Evolutionary conservation across 768 basidiomycete genomes (phyloP), one percentile per base, ranked within the genome.

Genomic region (Lepiota subincarnata): DNA sequence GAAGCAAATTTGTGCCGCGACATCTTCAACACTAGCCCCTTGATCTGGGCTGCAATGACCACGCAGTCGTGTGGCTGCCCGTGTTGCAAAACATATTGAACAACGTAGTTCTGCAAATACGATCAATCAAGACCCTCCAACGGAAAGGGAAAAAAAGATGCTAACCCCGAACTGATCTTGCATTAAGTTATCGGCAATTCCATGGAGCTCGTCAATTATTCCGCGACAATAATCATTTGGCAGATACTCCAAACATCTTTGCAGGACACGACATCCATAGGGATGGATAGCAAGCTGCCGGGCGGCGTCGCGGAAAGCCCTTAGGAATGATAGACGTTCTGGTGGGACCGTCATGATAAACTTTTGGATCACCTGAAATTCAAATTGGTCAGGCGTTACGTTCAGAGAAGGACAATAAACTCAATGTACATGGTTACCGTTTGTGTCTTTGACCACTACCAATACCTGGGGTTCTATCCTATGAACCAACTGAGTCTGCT

Each of bases 231-330:
- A 80, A 8, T 79, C 78, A 20, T 82, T 78, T 0, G 89, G 81
- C 20, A 96, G 74, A 65, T 92, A 83, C 66, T 96, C 92, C 48
- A 98, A 83, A 65, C 91, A 93, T 52, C 93, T 80, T 67, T 98
- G 96, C 28, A 98, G 78, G 19, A 98, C 96, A 10, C 96, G 86
- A 64, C 96, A 98, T 1, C 95, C 95, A 61, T 92, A 97, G 0
- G 92, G 84, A 64, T 98, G 93, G 0, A 86, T 87, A 0, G 92
- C 82, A 19, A 98, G 74, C 53, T 89, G 84, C 55, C 82, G 81
- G 22, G 96, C 87, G 57, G 86, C 84, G 4, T 87, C 88, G 4
- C 80, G 74, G 74, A 97, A 94, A 4, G 77, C 72, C 41, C 78
- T 73, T 48, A 97, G 79, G 64, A 95, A 93, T 2, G 75, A 76